A percentile compares a stretch with the other conserved stretches of the same genome.
Evolutionary conservation across 108 stramenopile genomes (phyloP).

Genomic region (Nitzschia palea): DNA sequence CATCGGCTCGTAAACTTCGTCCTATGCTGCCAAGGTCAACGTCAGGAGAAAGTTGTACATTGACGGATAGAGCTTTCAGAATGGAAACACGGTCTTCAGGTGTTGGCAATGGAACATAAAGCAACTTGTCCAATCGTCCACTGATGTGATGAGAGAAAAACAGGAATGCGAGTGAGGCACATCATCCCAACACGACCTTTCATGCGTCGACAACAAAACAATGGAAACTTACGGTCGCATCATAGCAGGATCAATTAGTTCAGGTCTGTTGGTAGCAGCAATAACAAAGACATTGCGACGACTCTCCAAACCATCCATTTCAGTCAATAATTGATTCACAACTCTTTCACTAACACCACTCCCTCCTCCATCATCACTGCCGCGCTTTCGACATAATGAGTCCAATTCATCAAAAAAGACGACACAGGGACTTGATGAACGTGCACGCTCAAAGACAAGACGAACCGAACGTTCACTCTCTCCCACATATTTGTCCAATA

Average conservation of each 20-base stretch:
- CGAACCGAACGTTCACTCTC: constrained; percentile 96
- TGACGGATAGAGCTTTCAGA: constrained; percentile 67
- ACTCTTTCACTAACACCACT: constrained; percentile 94
- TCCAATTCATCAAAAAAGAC: constrained; percentile 99
- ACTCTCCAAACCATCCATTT: constrained; percentile 97
- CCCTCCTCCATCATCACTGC: constrained; percentile 90
- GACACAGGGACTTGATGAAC: constrained; percentile 92
- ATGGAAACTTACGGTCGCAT: constrained; percentile 73
- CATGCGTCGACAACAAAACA: neutral
- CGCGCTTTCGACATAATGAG: constrained; percentile 90
- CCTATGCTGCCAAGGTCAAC: constrained; percentile 76
- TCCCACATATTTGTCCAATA: constrained; percentile 94
- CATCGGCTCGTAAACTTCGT: constrained; percentile 63
- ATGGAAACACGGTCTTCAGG: constrained; percentile 84
- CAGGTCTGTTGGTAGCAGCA: constrained; percentile 95
- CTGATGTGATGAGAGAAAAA: constrained; percentile 18
- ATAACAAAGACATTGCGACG: constrained; percentile 93
- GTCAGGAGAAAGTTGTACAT: constrained; percentile 57
- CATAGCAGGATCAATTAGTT: constrained; percentile 95
- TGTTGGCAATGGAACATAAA: constrained; percentile 93
- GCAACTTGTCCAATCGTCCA: constrained; percentile 92
- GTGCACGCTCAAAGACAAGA: constrained; percentile 86
- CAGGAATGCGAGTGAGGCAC: neutral
- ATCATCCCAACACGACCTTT: neutral
- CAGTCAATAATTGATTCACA: constrained; percentile 97